Evolutionary conservation across 345 rosid genomes (phyloP), one percentile per base, ranked within the genome.

Genomic region (Ricinus communis): DNA sequence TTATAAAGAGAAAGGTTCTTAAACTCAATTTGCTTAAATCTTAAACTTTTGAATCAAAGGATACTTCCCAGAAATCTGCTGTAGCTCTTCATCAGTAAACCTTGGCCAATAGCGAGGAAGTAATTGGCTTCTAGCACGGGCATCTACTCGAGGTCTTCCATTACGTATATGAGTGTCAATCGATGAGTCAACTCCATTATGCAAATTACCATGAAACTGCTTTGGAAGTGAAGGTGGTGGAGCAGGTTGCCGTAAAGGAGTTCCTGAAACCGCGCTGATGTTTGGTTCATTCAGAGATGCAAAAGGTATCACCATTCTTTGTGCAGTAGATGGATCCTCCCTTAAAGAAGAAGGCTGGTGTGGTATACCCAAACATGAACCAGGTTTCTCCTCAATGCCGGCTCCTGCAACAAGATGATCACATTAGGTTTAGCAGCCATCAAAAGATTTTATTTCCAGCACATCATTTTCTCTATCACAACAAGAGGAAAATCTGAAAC

Each of bases 81-180:
- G 96, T 69, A 82, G 87, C 81, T 84, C 91, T 80, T 84, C 91
- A 79, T 84, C 84, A 24, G 90, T 84, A 81, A 87, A 85, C 83
- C 88, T 87, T 40, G 99, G 98, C 90, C 86, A 86, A 82, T 89
- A 92, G 9, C 91, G 90, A 71, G 96, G 88, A 84, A 89, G 85
- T 66, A 87, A 73, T 69, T 85, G 98, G 83, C 69, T 83, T 56
- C 84, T 88, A 77, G 84, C 94, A 52, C 87, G 89, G 55, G 78
- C 71, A 84, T 95, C 96, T 57, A 78, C 81, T 64, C 86, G 85
- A 61, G 85, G 91, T 81, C 85, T 80, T 67, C 85, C 87, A 80
- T 82, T 86, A 65, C 77, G 87, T 63, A 68, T 68, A 47, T 82
- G 87, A 76, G 73, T 66, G 69, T 87, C 90, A n/a, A 66, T 65